Base-by-base conservation (phyloP, 2,329 filamentous ascomycete genomes). In the Pestalotiopsis sp. region DNA sequence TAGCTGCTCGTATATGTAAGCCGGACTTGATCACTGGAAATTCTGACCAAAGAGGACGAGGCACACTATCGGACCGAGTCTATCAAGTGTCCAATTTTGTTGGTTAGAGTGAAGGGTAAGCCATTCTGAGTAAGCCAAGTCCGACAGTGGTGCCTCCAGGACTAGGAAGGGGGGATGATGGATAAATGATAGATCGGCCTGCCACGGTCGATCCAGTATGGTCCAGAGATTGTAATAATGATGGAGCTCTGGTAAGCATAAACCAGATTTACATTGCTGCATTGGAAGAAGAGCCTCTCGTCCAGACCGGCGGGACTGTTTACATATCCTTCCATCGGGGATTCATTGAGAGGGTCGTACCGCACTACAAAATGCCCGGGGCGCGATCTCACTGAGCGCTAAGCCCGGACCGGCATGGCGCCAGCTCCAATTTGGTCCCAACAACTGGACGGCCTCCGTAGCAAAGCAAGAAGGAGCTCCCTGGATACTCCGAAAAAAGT, bases 401-500 rank as follows among this genome's bases (percentile, higher is more conserved):
- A 52, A 7, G 4, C 44, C 44, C 17, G 44, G 20, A n/a, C 20
- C 17, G 44, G 44, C n/a, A n/a, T 52, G 44, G 44, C 17, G 44
- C 44, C 44, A 52, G 44, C 44, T 52, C 44, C 44, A 52, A 52
- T 52, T 20, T 52, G 44, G n/a, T 52, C 44, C 44, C 44, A 52
- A 52, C 44, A 52, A 52, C 44, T 52, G 44, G 44, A 52, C 44
- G 44, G 44, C 22, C 44, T 52, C 44, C 44, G 44, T 52, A 52
- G 20, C 44, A n/a, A 14, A 52, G 44, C 44, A 35, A 35, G 30
- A 35, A 35, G 30, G 30, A 64, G n/a, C 39, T 64, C 38, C 63
- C 63, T 65, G 20, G 26, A 52, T 40, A n/a, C 63, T 65, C 63
- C 63, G 63, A 65, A 57, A 65, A 68, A 68, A 66, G 58, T 58